A percentile compares a stretch with the other conserved stretches of the same genome.
Conservation (phyloP, 805 yeast species). For the Sugiyamaella smithiae region DNA sequence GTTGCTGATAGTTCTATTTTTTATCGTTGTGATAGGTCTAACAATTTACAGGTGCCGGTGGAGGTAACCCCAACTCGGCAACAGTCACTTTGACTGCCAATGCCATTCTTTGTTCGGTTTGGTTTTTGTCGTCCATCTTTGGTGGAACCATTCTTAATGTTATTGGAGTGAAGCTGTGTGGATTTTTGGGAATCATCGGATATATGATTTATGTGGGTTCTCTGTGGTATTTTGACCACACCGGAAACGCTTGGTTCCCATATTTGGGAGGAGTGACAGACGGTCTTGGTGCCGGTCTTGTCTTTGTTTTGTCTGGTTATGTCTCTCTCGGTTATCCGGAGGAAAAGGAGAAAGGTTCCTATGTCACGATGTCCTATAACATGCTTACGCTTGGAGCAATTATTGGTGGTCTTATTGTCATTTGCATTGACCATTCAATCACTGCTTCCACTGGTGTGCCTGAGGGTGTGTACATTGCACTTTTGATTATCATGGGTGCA, state of each 20-base stretch:
- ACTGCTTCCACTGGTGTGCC: conserved; percentile 9
- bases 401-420: conserved; percentile 55
- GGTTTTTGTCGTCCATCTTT: conserved; percentile 15
- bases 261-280: conserved; percentile 8
- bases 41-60: conserved; percentile 6
- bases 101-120: conserved; percentile 7
- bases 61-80: conserved; percentile 7
- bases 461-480: conserved; percentile 10
- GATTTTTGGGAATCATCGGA: conserved; percentile 46
- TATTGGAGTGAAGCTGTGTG: conserved; percentile 43
- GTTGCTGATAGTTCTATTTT: too few species aligned
- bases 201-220: conserved; percentile 47
- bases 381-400: conserved; percentile 60
- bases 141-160: conserved; percentile 55
- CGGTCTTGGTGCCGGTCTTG: conserved; percentile 10
- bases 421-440: conserved; percentile 24
- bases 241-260: conserved; percentile 46
- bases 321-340: conserved; percentile 54
- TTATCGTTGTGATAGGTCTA: too few species aligned
- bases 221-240: conserved; percentile 43
- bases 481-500: conserved; percentile 11
- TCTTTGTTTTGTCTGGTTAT: conserved; percentile 40
- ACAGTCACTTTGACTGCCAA: conserved; percentile 7
- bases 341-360: conserved; percentile 49
- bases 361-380: conserved; percentile 55